Conservation (phyloP, 306 rosid species). For the Arachis hypogaea region DNA sequence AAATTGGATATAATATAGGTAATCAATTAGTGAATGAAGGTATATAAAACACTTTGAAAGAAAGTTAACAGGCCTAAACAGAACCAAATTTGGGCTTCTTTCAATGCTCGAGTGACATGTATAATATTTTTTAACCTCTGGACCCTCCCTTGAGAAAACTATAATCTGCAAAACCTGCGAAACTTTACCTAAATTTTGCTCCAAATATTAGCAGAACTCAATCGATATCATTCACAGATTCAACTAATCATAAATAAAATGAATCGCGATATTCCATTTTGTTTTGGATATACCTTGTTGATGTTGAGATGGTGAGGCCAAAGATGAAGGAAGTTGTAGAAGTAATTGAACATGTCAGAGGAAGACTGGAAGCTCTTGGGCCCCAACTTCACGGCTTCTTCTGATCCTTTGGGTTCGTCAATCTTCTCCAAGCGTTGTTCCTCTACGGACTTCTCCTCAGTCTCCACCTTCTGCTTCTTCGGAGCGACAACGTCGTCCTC, state of each 20-base stretch:
- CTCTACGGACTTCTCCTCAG: constrained; percentile 44
- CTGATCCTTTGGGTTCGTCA: constrained; percentile 40
- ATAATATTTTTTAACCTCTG: not conserved
- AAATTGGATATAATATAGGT: too few relatives aligned
- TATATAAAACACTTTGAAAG: not conserved
- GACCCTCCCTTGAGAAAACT: not conserved
- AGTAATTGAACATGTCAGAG: constrained; percentile 70
- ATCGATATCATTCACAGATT: not conserved
- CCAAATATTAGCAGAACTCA: not conserved
- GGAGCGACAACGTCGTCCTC: constrained; percentile 28
- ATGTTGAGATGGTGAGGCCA: constrained; percentile 81
- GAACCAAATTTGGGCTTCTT: not conserved
- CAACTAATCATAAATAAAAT: not conserved
- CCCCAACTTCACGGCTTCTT: constrained; percentile 47
- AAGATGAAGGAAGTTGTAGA: constrained; percentile 62
- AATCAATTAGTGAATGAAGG: not conserved
- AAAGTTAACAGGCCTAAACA: too few relatives aligned
- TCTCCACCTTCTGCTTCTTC: constrained; percentile 46
- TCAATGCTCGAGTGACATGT: not conserved
- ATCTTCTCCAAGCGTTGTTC: constrained; percentile 57
- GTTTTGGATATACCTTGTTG: constrained; percentile 60
- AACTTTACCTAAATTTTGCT: not conserved
- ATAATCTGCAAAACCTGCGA: not conserved
- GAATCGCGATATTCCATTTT: not conserved
- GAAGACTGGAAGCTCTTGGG: constrained; percentile 63